phyloP scores from a whole-genome alignment of 495 filamentous ascomycete genomes.

The Coniosporium apollinis region DNA sequence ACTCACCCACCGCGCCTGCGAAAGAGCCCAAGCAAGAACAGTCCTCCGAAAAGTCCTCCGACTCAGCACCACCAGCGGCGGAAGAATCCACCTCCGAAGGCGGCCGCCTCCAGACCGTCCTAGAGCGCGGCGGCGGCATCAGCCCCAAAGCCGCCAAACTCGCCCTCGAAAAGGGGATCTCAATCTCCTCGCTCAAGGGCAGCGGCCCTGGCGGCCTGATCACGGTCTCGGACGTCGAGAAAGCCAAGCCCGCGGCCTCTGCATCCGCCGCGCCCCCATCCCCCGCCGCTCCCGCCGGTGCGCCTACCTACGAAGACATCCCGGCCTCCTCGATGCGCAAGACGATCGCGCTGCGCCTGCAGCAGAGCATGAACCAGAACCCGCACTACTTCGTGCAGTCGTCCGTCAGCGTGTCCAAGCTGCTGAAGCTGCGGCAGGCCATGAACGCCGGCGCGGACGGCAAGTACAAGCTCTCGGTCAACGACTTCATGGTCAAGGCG shows the following conservation, averaged over 20 bases:
- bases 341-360: constrained; percentile 83
- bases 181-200: constrained; percentile 67
- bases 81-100: constrained; percentile 57
- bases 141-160: constrained; percentile 62
- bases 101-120: constrained; percentile 63
- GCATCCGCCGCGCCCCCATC: constrained; percentile 18
- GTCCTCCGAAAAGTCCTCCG: constrained; percentile 4
- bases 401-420: constrained; percentile 76
- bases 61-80: constrained; percentile 25
- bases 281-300: constrained; percentile 31
- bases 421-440: constrained; percentile 86
- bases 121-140: constrained; percentile 61
- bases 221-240: constrained; percentile 86
- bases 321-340: constrained; percentile 90
- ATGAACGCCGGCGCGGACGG: constrained; percentile 78
- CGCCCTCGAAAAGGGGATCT: constrained; percentile 72
- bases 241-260: constrained; percentile 41
- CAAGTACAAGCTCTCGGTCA: constrained; percentile 96
- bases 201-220: constrained; percentile 74
- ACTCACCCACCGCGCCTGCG: constrained; percentile 40
- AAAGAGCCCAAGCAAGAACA: constrained; percentile 29
- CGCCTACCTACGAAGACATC: constrained; percentile 63
- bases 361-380: constrained; percentile 77
- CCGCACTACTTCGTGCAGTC: constrained; percentile 95
- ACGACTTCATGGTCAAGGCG: constrained; percentile 98